A percentile compares a stretch with the other conserved stretches of the same genome.
Evolutionary conservation across 148 eudicot genomes (phyloP).

Genomic region (Rhododendron simsii): DNA sequence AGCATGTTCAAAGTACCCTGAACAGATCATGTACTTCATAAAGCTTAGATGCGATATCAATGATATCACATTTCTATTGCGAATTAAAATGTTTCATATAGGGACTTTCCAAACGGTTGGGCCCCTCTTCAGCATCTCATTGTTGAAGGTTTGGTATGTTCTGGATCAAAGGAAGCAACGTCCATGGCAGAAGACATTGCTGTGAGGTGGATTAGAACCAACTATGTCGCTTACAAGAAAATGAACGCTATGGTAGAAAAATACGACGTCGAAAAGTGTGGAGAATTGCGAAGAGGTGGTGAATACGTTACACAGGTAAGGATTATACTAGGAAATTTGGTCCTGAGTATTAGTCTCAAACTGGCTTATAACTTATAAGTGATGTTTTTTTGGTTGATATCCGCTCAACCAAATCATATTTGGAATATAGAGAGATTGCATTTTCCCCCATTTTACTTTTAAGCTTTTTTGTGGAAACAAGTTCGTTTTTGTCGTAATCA

Average conservation of each 20-base stretch:
- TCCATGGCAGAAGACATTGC: conserved; percentile 69
- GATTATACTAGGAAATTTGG: background rate
- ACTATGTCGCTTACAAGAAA: conserved; percentile 58
- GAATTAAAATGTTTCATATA: conserved; percentile 1
- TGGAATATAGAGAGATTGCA: background rate
- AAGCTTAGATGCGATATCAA: background rate
- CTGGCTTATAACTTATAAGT: background rate
- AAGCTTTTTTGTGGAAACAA: background rate
- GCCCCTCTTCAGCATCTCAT: conserved; percentile 89
- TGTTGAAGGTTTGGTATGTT: conserved; percentile 69
- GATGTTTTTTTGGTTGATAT: background rate
- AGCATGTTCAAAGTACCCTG: conserved; percentile 10
- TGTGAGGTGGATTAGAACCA: conserved; percentile 69
- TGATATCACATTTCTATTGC: background rate
- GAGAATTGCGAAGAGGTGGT: conserved; percentile 78
- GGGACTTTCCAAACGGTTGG: conserved; percentile 99
- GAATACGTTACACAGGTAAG: conserved; percentile 89
- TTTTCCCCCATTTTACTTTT: background rate
- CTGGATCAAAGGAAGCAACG: conserved; percentile 54
- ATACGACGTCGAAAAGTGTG: conserved; percentile 71
- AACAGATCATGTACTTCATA: background rate
- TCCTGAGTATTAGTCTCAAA: background rate
- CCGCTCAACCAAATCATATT: background rate
- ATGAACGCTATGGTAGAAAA: conserved; percentile 78
- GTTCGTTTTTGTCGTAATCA: background rate